Percentiles rank a stretch among this genome's conserved stretches.
These are phyloP conservation scores for Phytopythium chamaehyphon DNA, from an alignment of 352 stramenopile genomes.

Conservation along the genomic window DNA sequence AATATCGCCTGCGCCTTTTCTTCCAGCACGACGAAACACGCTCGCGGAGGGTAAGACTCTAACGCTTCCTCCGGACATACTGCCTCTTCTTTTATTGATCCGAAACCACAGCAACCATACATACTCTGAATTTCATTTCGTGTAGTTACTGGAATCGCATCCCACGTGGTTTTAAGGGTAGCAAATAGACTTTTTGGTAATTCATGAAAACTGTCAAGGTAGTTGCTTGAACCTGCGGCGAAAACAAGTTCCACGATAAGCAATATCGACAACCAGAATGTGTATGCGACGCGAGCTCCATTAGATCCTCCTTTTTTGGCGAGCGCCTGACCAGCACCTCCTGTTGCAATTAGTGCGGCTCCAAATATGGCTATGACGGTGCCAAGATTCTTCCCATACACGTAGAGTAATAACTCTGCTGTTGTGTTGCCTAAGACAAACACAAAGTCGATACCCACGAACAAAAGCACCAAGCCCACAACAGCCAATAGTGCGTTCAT, in stretches of 20 bases:
- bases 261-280: constrained; percentile 18
- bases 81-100: constrained; percentile 21
- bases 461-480: constrained; percentile 36
- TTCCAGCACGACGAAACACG: constrained; percentile 27
- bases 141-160: constrained; percentile 9
- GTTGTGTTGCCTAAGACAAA: constrained; percentile 52
- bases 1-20: constrained; percentile 29
- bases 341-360: constrained; percentile 15
- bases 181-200: constrained; percentile 25
- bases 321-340: constrained; percentile 20
- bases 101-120: constrained; percentile 56
- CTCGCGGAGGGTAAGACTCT: constrained; percentile 25
- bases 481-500: constrained; percentile 30
- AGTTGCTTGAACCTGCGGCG: constrained; percentile 28
- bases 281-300: constrained; percentile 24
- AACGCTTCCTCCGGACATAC: constrained; percentile 51
- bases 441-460: constrained; percentile 46
- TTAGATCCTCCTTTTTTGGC: constrained; percentile 23
- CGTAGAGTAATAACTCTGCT: constrained; percentile 39
- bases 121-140: constrained; percentile 29
- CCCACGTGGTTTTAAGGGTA: constrained; percentile 25
- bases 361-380: constrained; percentile 23
- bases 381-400: constrained; percentile 39
- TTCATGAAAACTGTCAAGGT: constrained; percentile 30
- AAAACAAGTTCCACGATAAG: constrained; percentile 32